These are phyloP conservation scores for Phlyctochytrium planicorne DNA, from an alignment of 192 early-diverging fungal genomes.

Conservation along the genomic window DNA sequence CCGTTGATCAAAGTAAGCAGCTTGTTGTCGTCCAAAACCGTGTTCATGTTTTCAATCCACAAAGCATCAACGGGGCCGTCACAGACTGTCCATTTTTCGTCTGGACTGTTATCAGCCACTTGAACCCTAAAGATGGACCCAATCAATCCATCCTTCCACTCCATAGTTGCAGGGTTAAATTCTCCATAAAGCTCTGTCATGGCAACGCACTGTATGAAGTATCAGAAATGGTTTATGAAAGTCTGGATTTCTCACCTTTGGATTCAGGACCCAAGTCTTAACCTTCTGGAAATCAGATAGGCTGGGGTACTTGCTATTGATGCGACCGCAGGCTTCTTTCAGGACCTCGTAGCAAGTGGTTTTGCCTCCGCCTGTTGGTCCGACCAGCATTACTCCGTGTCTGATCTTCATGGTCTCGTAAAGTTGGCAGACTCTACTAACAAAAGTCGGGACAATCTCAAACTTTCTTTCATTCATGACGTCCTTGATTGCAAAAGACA, in stretches of 20 bases:
- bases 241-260: too few species aligned
- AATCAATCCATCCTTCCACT: conserved; percentile 65
- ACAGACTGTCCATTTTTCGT: conserved; percentile 65
- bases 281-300: conserved; percentile 44
- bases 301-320: conserved; percentile 36
- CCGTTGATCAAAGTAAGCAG: conserved; percentile 63
- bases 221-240: neutral
- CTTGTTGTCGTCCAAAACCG: conserved; percentile 66
- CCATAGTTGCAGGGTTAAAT: conserved; percentile 64
- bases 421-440: conserved; percentile 55
- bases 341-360: conserved; percentile 59
- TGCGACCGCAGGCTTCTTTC: conserved; percentile 39
- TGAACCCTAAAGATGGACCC: conserved; percentile 53
- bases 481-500: conserved; percentile 50
- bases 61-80: conserved; percentile 65
- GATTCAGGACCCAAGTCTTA: conserved; percentile 61
- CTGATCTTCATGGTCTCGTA: conserved; percentile 59
- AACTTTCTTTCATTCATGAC: conserved; percentile 43
- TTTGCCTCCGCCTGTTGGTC: conserved; percentile 65
- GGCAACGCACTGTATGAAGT: conserved; percentile 46
- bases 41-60: conserved; percentile 69
- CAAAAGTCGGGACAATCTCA: conserved; percentile 50
- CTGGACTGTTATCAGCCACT: conserved; percentile 50
- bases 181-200: conserved; percentile 65
- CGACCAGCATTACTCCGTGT: conserved; percentile 65